Evolutionary conservation across 192 early-diverging fungal genomes (phyloP).

Genomic region (Coemansia sp.): DNA sequence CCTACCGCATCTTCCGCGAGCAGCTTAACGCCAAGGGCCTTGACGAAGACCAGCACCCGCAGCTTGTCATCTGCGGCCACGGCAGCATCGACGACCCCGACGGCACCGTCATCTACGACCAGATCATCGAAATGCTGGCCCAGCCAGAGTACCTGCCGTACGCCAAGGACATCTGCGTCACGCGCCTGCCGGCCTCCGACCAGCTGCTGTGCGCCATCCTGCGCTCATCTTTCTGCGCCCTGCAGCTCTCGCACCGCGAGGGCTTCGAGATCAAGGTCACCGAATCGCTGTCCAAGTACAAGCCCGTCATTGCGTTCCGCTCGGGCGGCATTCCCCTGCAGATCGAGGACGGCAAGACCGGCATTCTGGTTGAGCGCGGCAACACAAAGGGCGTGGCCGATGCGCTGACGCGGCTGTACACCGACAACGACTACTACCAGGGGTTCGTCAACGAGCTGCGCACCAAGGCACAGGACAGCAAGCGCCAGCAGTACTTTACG

Average conservation of each 20-base stretch:
- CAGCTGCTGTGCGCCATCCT: slow-evolving; percentile 76
- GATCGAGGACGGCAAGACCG: slow-evolving; percentile 64
- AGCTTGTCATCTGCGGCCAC: slow-evolving; percentile 74
- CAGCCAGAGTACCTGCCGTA: slow-evolving; percentile 55
- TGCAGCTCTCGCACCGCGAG: slow-evolving; percentile 78
- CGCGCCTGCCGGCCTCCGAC: slow-evolving; percentile 72
- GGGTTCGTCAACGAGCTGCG: slow-evolving; percentile 54
- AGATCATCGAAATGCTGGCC: slow-evolving; percentile 52
- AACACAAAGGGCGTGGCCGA: slow-evolving; percentile 62
- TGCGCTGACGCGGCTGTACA: slow-evolving; percentile 59
- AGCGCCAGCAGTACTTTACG: slow-evolving; percentile 68
- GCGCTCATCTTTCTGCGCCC: slow-evolving; percentile 65
- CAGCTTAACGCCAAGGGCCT: slow-evolving; percentile 51
- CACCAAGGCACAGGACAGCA: slow-evolving; percentile 52
- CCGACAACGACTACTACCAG: slow-evolving; percentile 54
- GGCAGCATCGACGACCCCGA: slow-evolving; percentile 85
- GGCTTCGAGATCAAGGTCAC: slow-evolving; percentile 87
- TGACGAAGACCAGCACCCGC: slow-evolving; percentile 56
- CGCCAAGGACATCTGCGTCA: slow-evolving; percentile 57
- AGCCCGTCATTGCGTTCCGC: slow-evolving; percentile 64
- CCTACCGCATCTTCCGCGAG: slow-evolving; percentile 64
- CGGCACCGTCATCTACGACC: slow-evolving; percentile 64
- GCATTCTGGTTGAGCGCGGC: slow-evolving; percentile 66
- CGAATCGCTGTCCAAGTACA: slow-evolving; percentile 67
- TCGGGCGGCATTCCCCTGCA: slow-evolving; percentile 81